Evolutionary conservation across 2,329 filamentous ascomycete genomes (phyloP), one percentile per base, ranked within the genome.

Genomic region (Zasmidium cellare): DNA sequence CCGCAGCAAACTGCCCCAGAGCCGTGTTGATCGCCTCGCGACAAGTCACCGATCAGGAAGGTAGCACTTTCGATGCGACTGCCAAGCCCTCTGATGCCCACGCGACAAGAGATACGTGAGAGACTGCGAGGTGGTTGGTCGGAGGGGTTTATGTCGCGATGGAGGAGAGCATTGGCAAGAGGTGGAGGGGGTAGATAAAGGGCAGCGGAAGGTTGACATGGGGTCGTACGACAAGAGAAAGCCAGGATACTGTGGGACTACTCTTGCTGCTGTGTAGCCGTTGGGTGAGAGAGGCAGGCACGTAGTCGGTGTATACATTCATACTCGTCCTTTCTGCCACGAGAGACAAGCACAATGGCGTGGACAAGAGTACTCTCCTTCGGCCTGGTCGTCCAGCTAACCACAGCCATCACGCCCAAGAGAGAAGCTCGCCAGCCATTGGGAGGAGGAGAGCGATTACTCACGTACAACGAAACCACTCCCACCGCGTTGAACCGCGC

Each of bases 381-480:
- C 11, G 46, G 48, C 41, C 41, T 53, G 25, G 38, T 62, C 44
- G 35, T 64, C 23, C 38, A 55, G n/a, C 45, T 60, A 19, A 50
- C 53, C 50, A 49, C 51, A 46, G 62, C 62, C 23, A 62, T 62
- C 51, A 53, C 58, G 52, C 59, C 62, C 7, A 51, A 59, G 2
- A 54, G 62, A 45, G 38, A 60, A 45, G 59, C 62, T 11, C 54
- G 55, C 48, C 62, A 60, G 53, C 62, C 62, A 11, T 38, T 55
- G 9, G 62, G 59, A 16, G 58, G 59, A 28, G 62, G 62, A 44
- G 51, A 59, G 22, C 49, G 55, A n/a, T 38, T 53, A 3, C 54
- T 64, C 5, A 60, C 59, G 14, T 62, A 60, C 51, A 64, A 64
- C 50, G 60, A 60, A 22, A 64, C 62, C 25, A 62, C 60, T 2